These are phyloP conservation scores for Pezicula carpinea DNA, from an alignment of 2,329 filamentous ascomycete genomes.

Conservation along the genomic window DNA sequence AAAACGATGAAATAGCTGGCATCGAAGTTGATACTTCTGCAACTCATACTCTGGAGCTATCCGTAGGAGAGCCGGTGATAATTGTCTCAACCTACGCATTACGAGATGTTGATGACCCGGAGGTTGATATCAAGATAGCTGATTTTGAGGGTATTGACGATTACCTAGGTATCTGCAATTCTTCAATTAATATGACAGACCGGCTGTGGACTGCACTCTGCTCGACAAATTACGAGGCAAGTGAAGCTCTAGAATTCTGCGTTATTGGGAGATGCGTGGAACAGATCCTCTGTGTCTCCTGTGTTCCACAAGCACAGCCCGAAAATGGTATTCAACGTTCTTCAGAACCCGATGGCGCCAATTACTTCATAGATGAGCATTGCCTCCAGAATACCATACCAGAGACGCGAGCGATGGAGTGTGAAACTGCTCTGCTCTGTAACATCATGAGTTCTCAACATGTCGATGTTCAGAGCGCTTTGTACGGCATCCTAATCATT, in stretches of 20 bases:
- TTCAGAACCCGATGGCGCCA: too few relatives aligned
- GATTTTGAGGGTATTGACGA: conserved; percentile 7
- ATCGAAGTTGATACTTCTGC: conserved; percentile 8
- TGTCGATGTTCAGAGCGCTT: conserved; percentile 13
- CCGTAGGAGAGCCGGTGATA: conserved; percentile 8
- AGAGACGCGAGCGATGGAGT: background rate
- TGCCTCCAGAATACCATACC: background rate
- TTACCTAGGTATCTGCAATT: conserved; percentile 10
- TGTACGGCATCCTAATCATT: conserved; percentile 5
- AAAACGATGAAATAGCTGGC: conserved; percentile 5
- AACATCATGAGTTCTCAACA: conserved; percentile 14
- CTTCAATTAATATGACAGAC: conserved; percentile 11
- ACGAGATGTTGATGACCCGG: background rate
- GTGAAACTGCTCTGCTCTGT: conserved; percentile 10
- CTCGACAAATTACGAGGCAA: conserved; percentile 12
- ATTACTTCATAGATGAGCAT: background rate
- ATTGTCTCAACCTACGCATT: conserved; percentile 13
- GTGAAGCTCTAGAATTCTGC: conserved; percentile 12
- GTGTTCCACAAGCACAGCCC: conserved; percentile 4
- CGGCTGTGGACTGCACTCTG: conserved; percentile 13
- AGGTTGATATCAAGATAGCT: background rate
- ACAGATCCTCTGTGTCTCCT: conserved; percentile 14
- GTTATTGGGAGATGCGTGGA: conserved; percentile 15
- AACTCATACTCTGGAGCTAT: conserved; percentile 8
- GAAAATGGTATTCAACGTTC: background rate